These are phyloP conservation scores for Amanita brunnescens DNA, from an alignment of 768 basidiomycete genomes.

Conservation along the genomic window DNA sequence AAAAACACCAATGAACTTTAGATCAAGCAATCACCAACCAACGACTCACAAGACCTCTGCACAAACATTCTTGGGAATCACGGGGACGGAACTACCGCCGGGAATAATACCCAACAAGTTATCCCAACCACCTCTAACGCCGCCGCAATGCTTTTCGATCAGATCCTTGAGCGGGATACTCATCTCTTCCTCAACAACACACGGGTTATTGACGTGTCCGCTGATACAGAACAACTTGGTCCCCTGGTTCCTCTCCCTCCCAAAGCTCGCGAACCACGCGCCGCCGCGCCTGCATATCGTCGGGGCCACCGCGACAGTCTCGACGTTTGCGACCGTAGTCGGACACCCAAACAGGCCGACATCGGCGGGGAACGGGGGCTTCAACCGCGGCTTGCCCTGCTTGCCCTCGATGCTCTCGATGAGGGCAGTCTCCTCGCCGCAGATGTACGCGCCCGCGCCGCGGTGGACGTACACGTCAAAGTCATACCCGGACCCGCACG, in stretches of 20 bases:
- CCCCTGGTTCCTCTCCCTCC: conserved; percentile 85
- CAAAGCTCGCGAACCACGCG: conserved; percentile 89
- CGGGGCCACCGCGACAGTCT: conserved; percentile 96
- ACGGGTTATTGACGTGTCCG: conserved; percentile 97
- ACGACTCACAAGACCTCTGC: conserved; percentile 76
- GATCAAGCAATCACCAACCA: not conserved
- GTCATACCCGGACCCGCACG: conserved; percentile 86
- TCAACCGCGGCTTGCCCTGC: conserved; percentile 95
- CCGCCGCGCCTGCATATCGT: conserved; percentile 90
- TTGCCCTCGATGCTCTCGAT: conserved; percentile 98
- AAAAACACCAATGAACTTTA: not conserved
- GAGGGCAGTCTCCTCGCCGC: conserved; percentile 96
- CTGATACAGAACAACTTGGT: conserved; percentile 97
- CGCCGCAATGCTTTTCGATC: conserved; percentile 95
- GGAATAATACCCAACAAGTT: conserved; percentile 96
- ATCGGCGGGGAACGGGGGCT: conserved; percentile 98
- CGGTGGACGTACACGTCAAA: conserved; percentile 99
- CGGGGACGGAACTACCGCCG: conserved; percentile 90
- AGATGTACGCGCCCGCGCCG: conserved; percentile 97
- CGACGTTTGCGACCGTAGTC: conserved; percentile 95
- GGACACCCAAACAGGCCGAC: conserved; percentile 97
- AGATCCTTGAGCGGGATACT: conserved; percentile 91
- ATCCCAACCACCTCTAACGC: conserved; percentile 91
- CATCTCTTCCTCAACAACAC: conserved; percentile 99
- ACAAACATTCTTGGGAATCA: conserved; percentile 77